Conservation (phyloP, 805 yeast genomes). For the Kregervanrija pseudodelftensis region DNA sequence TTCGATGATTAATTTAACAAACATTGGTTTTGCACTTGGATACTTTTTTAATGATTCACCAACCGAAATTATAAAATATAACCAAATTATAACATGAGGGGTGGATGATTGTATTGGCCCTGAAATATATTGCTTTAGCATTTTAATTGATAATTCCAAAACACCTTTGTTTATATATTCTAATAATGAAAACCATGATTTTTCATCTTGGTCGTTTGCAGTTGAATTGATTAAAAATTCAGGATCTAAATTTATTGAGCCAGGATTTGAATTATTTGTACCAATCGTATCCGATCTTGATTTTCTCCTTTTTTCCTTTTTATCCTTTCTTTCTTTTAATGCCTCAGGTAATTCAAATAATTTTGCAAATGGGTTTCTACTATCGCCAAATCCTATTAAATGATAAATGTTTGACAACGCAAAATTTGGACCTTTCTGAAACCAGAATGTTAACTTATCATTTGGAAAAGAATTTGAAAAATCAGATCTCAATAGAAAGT, state of each 20-base stretch:
- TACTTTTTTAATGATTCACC: slow-evolving; percentile 44
- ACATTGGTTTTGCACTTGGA: slow-evolving; percentile 40
- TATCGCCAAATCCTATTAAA: slow-evolving; percentile 70
- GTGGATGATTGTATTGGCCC: slow-evolving; percentile 69
- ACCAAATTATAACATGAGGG: slow-evolving; percentile 72
- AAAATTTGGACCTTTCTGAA: slow-evolving; percentile 66
- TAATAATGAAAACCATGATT: slow-evolving; percentile 53
- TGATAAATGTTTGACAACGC: slow-evolving; percentile 73
- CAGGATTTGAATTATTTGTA: not conserved
- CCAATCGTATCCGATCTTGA: slow-evolving; percentile 14
- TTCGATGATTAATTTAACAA: slow-evolving; percentile 44
- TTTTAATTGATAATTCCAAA: slow-evolving; percentile 60
- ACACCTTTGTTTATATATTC: slow-evolving; percentile 55
- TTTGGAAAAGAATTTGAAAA: slow-evolving; percentile 27
- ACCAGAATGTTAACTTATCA: slow-evolving; percentile 62
- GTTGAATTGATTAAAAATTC: slow-evolving; percentile 19
- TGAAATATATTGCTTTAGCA: slow-evolving; percentile 54
- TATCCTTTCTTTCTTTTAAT: slow-evolving; percentile 61
- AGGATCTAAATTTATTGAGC: slow-evolving; percentile 11
- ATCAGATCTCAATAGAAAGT: slow-evolving; percentile 43
- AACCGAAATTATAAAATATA: slow-evolving; percentile 60
- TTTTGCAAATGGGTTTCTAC: slow-evolving; percentile 69
- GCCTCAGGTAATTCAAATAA: slow-evolving; percentile 67
- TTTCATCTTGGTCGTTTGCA: slow-evolving; percentile 24
- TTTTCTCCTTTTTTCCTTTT: slow-evolving; percentile 58